These are phyloP conservation scores for Huntiella abstrusa DNA, from an alignment of 2,329 filamentous ascomycete genomes.

Conservation along the genomic window DNA sequence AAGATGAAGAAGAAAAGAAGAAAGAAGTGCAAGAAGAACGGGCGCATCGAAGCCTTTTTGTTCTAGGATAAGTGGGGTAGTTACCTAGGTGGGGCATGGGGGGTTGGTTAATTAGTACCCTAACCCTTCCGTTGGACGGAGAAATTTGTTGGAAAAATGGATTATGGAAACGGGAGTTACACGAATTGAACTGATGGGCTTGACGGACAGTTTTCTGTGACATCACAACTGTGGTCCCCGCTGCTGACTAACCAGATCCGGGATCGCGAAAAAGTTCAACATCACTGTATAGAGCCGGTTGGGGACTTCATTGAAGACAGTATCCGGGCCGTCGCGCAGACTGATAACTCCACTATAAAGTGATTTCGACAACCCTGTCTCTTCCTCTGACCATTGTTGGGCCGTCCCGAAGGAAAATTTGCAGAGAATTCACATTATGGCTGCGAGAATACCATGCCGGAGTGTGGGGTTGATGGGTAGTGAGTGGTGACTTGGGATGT, in stretches of 20 bases:
- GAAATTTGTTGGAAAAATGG: background rate
- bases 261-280: slow-evolving; percentile 12
- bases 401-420: too few relatives aligned
- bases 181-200: background rate
- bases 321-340: background rate
- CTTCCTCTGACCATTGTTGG: too few relatives aligned
- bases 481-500: too few relatives aligned
- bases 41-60: slow-evolving; percentile 5
- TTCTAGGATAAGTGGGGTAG: slow-evolving; percentile 3
- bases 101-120: background rate
- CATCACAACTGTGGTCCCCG: slow-evolving; percentile 7
- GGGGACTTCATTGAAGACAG: background rate
- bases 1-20: slow-evolving; percentile 21
- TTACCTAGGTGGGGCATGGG: background rate
- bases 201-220: background rate
- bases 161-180: background rate
- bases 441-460: too few relatives aligned
- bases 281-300: background rate
- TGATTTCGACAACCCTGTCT: background rate
- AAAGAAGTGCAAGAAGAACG: slow-evolving; percentile 15
- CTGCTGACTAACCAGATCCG: slow-evolving; percentile 7
- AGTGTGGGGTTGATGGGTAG: too few relatives aligned
- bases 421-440: too few relatives aligned
- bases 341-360: background rate
- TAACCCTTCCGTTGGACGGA: background rate